Base-by-base conservation (phyloP, 108 stramenopile genomes). In the Nitzschia sp. region DNA sequence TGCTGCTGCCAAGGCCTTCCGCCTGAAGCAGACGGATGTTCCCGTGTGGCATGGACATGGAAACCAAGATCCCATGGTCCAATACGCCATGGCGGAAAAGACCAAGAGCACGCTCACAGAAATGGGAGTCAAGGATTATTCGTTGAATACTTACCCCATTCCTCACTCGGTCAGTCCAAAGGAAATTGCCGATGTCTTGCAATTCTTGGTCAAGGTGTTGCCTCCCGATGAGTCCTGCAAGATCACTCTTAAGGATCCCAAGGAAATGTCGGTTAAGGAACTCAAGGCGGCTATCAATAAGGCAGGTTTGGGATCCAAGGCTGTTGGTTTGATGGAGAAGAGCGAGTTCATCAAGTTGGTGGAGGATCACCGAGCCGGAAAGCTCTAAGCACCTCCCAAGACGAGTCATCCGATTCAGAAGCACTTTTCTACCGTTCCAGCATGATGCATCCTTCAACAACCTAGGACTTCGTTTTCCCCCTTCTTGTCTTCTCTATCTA, bases 311-410 rank as follows among this genome's bases (percentile, higher is more conserved):
- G 76, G 79, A 1, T 69, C 46, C 44, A 70, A 93, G 78, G 84
- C 93, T 19, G 76, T 94, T 39, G 91, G 97, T 39, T 67, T 98
- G n/a, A 85, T 90, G 89, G 91, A 98, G 75, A 91, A 98, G 79
- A 55, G 75, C 46, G 87, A 98, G 73, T 86, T 95, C 78, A 70
- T 95, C 72, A 86, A 93, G 41, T 66, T 96, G 29, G 50, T 95
- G 24, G 63, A 86, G 48, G 73, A 92, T 69, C 81, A 95, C 84
- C 78, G 92, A 21, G 72, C 66, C 20, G 84, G 84, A 19, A 77
- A 77, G 39, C 38, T 69, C 14, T 75, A 61, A 6, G 17, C n/a
- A 48, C 46, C 29, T 3, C 29, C 29, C 29, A 1, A 34, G 5
- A 1, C 29, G 29, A 34, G 5, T 34, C 29, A 34, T 34, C 29